Conservation (phyloP, 2,329 filamentous ascomycete species). For the Penicillium sp. region DNA sequence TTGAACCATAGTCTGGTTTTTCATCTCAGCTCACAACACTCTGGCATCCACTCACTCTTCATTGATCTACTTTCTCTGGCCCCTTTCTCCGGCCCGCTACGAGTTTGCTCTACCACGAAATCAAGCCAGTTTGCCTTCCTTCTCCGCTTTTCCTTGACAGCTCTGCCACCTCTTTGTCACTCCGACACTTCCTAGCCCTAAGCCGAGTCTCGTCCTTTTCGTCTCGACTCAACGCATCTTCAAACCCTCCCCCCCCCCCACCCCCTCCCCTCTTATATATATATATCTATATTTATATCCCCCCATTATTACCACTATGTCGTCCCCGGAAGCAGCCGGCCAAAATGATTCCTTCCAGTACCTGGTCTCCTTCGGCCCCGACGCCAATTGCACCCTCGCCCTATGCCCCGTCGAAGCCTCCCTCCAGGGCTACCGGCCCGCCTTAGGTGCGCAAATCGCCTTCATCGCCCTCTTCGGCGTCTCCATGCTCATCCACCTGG, state of each 20-base stretch:
- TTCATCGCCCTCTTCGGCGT: constrained; percentile 50
- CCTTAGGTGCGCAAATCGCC: constrained; percentile 42
- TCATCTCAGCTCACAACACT: constrained; percentile 5
- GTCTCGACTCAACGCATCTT: not conserved
- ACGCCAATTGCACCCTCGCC: constrained; percentile 37
- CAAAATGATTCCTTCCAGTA: constrained; percentile 5
- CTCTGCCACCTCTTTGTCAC: not conserved
- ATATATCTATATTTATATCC: no score
- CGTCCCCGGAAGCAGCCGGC: not conserved
- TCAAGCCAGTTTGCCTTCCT: not conserved
- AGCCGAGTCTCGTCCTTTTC: not conserved
- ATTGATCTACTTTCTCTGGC: constrained; percentile 1
- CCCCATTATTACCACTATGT: constrained; percentile 3
- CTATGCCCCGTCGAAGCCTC: constrained; percentile 43
- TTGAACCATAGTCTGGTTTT: constrained; percentile 2
- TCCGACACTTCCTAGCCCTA: not conserved
- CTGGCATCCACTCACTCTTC: constrained; percentile 7
- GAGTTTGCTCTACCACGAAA: not conserved
- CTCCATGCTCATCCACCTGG: constrained; percentile 41
- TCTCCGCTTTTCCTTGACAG: not conserved
- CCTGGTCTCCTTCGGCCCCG: constrained; percentile 21
- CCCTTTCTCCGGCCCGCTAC: constrained; percentile 4
- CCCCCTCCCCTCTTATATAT: not conserved
- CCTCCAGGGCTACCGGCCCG: constrained; percentile 50
- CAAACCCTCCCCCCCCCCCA: no score